A percentile compares a stretch with the other conserved stretches of the same genome.
These are phyloP conservation scores for Amanita fuliginea DNA, from an alignment of 768 basidiomycete species.

Conservation along the genomic window DNA sequence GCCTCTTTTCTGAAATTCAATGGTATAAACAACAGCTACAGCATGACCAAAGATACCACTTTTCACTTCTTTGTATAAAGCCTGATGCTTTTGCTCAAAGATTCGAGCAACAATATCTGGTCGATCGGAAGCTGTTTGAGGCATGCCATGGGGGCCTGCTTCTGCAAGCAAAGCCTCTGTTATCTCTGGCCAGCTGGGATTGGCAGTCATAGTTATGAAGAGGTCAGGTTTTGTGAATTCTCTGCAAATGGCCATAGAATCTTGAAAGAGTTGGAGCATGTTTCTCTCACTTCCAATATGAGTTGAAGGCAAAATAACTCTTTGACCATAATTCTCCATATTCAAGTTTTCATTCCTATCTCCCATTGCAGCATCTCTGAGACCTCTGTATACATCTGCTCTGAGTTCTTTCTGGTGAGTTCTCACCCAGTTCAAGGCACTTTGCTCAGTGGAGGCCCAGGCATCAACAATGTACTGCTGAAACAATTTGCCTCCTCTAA, in stretches of 20 bases:
- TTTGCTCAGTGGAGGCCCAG: slow-evolving; percentile 34
- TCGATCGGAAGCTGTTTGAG: slow-evolving; percentile 9
- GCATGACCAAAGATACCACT: no score
- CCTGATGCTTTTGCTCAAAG: no score
- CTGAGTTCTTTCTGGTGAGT: slow-evolving; percentile 25
- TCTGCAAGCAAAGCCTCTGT: slow-evolving; percentile 10
- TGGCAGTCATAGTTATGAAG: slow-evolving; percentile 39
- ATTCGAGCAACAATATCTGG: not conserved
- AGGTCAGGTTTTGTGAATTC: slow-evolving; percentile 25
- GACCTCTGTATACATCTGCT: slow-evolving; percentile 22
- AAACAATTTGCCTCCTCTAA: no score
- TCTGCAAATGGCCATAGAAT: slow-evolving; percentile 29
- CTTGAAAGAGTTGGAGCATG: slow-evolving; percentile 31
- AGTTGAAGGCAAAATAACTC: slow-evolving; percentile 1
- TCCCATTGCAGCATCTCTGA: not conserved
- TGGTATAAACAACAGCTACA: slow-evolving; percentile 16
- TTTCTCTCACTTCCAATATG: slow-evolving; percentile 19
- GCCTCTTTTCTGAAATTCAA: slow-evolving; percentile 35
- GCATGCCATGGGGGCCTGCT: slow-evolving; percentile 15
- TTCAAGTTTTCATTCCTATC: not conserved
- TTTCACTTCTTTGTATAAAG: no score
- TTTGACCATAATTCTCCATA: slow-evolving; percentile 15
- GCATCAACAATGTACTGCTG: slow-evolving; percentile 34
- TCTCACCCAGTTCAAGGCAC: slow-evolving; percentile 20
- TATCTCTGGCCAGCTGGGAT: slow-evolving; percentile 36